A percentile compares a stretch with the other conserved stretches of the same genome.
Evolutionary conservation across 768 basidiomycete genomes (phyloP).

Genomic region (Lentinus tigrinus): DNA sequence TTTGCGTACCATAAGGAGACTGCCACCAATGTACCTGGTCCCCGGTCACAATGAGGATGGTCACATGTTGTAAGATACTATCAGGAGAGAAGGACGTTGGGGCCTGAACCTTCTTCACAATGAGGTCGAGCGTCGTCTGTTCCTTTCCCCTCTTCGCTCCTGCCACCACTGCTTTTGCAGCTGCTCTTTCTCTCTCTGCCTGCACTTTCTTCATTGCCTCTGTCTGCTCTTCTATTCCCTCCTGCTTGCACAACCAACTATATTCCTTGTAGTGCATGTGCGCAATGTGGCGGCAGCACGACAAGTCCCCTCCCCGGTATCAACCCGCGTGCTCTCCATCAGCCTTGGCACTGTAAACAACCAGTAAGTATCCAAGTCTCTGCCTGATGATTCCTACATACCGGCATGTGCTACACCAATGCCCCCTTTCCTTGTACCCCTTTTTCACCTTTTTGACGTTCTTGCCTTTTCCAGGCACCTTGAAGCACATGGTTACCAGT

Average conservation of each 20-base stretch:
- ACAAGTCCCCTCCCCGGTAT: not conserved
- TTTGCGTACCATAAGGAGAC: too few relatives aligned
- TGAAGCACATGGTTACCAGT: not conserved
- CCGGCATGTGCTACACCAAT: not conserved
- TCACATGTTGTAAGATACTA: not conserved
- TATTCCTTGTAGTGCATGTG: not conserved
- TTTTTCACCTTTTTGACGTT: too few relatives aligned
- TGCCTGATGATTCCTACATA: not conserved
- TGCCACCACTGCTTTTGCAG: not conserved
- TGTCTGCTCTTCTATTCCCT: not conserved
- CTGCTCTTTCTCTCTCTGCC: not conserved
- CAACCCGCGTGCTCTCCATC: not conserved
- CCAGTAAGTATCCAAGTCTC: too few relatives aligned
- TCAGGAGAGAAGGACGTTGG: not conserved
- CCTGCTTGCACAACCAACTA: not conserved
- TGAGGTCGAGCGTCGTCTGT: slow-evolving; percentile 1
- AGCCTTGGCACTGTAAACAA: too few relatives aligned
- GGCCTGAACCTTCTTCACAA: not conserved
- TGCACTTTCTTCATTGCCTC: not conserved
- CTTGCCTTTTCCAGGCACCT: too few relatives aligned
- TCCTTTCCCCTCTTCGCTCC: not conserved
- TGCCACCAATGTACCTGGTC: not conserved
- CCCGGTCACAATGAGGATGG: not conserved
- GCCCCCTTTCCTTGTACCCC: not conserved
- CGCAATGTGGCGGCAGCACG: not conserved